Conservation (phyloP, 1,284 basidiomycete genomes). For the Lentinus polychrous region DNA sequence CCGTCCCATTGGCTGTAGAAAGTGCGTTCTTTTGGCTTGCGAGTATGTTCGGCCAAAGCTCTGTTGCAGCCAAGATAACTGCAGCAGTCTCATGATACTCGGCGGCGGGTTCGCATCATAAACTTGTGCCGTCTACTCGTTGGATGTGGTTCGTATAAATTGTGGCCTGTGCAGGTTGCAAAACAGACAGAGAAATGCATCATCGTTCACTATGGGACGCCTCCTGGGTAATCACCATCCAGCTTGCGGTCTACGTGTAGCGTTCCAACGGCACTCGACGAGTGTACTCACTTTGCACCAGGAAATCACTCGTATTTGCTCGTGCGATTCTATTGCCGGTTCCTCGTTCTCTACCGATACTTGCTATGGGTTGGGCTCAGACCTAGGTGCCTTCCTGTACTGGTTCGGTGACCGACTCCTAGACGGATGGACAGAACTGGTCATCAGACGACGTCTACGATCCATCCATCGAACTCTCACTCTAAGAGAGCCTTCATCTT, state of each 20-base stretch:
- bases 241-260: slow-evolving; percentile 1
- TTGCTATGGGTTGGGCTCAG: slow-evolving; percentile 8
- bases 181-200: too few species aligned
- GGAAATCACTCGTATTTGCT: background rate
- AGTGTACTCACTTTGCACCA: slow-evolving; percentile 2
- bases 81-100: too few species aligned
- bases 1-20: too few species aligned
- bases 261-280: slow-evolving; percentile 2
- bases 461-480: slow-evolving; percentile 4
- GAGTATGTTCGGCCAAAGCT: too few species aligned
- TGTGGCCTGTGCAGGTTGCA: too few species aligned
- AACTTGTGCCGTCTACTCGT: too few species aligned
- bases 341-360: slow-evolving; percentile 6
- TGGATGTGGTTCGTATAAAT: too few species aligned
- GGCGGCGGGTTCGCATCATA: too few species aligned
- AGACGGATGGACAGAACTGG: slow-evolving; percentile 6
- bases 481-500: background rate
- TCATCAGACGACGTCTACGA: slow-evolving; percentile 5
- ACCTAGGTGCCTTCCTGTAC: slow-evolving; percentile 8
- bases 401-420: slow-evolving; percentile 11
- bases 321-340: slow-evolving; percentile 1
- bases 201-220: background rate
- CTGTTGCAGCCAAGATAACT: too few species aligned
- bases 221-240: background rate
- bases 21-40: too few species aligned